Base-by-base conservation (phyloP, 2,329 filamentous ascomycete genomes). In the Teratosphaeriaceae sp. region DNA sequence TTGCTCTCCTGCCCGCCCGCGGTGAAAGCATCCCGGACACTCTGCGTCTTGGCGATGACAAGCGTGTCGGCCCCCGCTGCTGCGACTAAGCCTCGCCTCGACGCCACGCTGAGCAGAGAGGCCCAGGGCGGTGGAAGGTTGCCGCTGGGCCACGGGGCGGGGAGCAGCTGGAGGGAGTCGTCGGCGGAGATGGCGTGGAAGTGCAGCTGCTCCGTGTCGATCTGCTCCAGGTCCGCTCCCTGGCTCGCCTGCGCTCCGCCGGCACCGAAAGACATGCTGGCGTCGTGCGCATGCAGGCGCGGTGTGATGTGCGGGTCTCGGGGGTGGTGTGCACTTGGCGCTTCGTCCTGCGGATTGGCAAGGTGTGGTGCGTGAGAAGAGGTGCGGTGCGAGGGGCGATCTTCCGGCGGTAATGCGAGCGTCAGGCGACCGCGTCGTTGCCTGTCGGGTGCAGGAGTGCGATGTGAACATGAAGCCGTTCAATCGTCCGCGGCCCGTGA, bases 1-100 rank as follows among this genome's bases (percentile, higher is more conserved):
- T 89, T 12, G 44, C 29, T 40, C 48, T 41, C 18, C 27, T 38
- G 27, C 51, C 29, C 43, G 72, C 73, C n/a, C n/a, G n/a, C n/a
- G n/a, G n/a, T n/a, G 59, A 94, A 90, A 2, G 84, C 80, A 50
- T 85, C 82, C 54, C 89, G 80, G 35, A 95, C 77, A 3, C 80
- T 75, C 42, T 89, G 80, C 12, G 90, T 94, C 2, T 77, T 81
- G 24, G 86, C 80, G 45, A 98, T 66, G 46, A 86, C 72, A 34
- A 98, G 74, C 38, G 76, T 75, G 56, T 94, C 82, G 27, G 90
- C 90, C 13, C 87, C 85, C 39, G 86, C 92, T 38, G 89, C 92
- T 22, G 90, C 90, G 42, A 96, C 73, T 18, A 98, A 74, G 30
- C 88, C 88, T 64, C 80, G 82, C 47, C 74, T 78, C 23, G 87